Conservation (phyloP, 2,329 filamentous ascomycete genomes). For the Exserohilum turcica region DNA sequence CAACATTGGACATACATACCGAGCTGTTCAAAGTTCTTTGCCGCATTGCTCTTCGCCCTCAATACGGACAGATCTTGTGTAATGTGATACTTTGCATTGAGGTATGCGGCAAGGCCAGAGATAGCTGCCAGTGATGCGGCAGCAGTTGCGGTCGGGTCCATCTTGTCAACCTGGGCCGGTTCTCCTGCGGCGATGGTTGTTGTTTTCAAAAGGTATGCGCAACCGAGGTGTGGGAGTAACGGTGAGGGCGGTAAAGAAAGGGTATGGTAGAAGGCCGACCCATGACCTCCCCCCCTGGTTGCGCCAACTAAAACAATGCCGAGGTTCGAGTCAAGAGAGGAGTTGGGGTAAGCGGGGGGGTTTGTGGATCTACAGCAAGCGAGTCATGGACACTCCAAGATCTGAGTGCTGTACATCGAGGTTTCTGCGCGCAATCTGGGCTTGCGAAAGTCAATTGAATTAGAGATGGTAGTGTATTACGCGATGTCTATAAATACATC, state of each 20-base stretch:
- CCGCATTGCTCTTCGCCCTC: constrained; percentile 48
- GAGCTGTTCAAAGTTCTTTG: constrained; percentile 31
- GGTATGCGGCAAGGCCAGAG: constrained; percentile 58
- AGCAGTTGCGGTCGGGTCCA: constrained; percentile 28
- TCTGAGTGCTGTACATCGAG: not conserved
- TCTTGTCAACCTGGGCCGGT: constrained; percentile 5
- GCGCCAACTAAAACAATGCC: constrained; percentile 18
- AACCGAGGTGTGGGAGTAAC: not conserved
- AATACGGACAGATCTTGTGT: constrained; percentile 62
- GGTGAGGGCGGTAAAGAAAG: not conserved
- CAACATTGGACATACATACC: constrained; percentile 28
- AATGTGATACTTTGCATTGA: constrained; percentile 72
- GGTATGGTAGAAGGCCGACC: not conserved
- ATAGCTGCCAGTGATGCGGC: constrained; percentile 38
- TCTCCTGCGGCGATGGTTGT: not conserved
- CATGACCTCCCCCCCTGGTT: not conserved
- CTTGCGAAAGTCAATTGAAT: not conserved
- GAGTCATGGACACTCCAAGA: not conserved
- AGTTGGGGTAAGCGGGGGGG: constrained; percentile 21
- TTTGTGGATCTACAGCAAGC: not conserved
- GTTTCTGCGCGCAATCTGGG: not conserved
- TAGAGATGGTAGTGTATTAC: not conserved
- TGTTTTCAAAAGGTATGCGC: not conserved
- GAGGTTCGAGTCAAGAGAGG: constrained; percentile 24
- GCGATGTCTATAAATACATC: not conserved